Evolutionary conservation across 495 filamentous ascomycete genomes (phyloP).

Genomic region (Penicillium robsamsonii): DNA sequence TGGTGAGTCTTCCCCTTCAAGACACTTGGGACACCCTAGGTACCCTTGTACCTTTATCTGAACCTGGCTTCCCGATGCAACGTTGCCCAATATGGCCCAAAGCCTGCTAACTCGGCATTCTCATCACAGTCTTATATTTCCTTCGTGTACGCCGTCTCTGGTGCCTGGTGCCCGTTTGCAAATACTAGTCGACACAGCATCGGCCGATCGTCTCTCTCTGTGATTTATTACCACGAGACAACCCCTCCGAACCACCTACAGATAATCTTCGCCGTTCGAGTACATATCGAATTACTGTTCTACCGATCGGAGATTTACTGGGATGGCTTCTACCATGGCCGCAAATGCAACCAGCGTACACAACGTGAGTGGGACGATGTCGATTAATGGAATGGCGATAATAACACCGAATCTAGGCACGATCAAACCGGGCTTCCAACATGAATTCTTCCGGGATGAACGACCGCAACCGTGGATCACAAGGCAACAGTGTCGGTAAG

Average conservation of each 20-base stretch:
- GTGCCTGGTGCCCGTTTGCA: conserved; percentile 35
- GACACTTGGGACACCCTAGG: conserved; percentile 14
- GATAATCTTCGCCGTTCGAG: conserved; percentile 25
- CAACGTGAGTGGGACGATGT: conserved; percentile 30
- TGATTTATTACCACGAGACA: conserved; percentile 20
- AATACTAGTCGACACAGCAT: conserved; percentile 24
- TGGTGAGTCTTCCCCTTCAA: conserved; percentile 23
- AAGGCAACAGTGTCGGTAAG: conserved; percentile 39
- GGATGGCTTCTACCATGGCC: conserved; percentile 44
- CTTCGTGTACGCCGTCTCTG: conserved; percentile 32
- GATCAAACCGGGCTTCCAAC: conserved; percentile 37
- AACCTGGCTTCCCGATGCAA: conserved; percentile 2
- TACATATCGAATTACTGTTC: conserved; percentile 29
- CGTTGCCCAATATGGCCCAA: neutral
- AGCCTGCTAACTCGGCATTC: conserved; percentile 19
- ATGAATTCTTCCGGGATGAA: conserved; percentile 43
- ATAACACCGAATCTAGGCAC: conserved; percentile 26
- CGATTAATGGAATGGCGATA: neutral
- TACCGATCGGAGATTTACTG: conserved; percentile 21
- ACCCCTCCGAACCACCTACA: conserved; percentile 16
- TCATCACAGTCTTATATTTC: conserved; percentile 27
- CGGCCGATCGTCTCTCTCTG: conserved; percentile 15
- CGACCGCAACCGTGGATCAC: conserved; percentile 40
- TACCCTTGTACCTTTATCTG: neutral
- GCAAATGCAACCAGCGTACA: conserved; percentile 40